A percentile compares a stretch with the other conserved stretches of the same genome.
These are phyloP conservation scores for Aspergillus puulaauensis DNA, from an alignment of 2,329 filamentous ascomycete genomes.

Conservation along the genomic window DNA sequence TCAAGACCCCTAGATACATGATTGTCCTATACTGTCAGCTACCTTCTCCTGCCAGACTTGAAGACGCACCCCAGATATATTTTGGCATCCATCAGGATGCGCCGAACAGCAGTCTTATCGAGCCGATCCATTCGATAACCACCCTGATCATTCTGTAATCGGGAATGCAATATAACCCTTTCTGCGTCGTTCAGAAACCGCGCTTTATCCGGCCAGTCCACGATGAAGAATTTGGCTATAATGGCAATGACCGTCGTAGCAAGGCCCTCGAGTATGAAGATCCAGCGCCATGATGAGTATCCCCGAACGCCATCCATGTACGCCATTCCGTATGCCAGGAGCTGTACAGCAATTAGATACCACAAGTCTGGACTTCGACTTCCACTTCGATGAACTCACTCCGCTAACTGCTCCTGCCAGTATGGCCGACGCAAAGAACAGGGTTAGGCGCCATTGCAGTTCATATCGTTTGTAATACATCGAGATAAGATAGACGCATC, in stretches of 20 bases:
- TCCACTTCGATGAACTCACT: neutral
- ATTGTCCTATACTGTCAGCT: neutral
- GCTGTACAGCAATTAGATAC: neutral
- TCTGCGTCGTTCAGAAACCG: neutral
- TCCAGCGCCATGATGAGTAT: constrained; percentile 18
- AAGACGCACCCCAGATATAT: constrained; percentile 23
- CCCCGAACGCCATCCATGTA: constrained; percentile 10
- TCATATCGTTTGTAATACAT: constrained; percentile 16
- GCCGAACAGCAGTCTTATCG: neutral
- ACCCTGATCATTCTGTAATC: neutral
- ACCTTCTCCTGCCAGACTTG: neutral
- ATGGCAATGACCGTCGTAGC: constrained; percentile 10
- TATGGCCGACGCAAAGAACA: constrained; percentile 15
- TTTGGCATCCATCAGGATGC: constrained; percentile 1
- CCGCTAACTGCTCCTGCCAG: constrained; percentile 15
- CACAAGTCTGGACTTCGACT: neutral
- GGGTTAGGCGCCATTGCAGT: constrained; percentile 12
- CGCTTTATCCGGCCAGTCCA: neutral
- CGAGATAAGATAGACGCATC: constrained; percentile 15
- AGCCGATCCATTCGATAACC: neutral
- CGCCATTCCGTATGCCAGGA: constrained; percentile 6
- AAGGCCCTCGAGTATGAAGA: constrained; percentile 16
- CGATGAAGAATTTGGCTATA: neutral
- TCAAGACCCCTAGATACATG: constrained; percentile 14
- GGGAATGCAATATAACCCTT: neutral